Evolutionary conservation across 164 flowering plant genomes (phyloP).

Genomic region (Amborella trichopoda): DNA sequence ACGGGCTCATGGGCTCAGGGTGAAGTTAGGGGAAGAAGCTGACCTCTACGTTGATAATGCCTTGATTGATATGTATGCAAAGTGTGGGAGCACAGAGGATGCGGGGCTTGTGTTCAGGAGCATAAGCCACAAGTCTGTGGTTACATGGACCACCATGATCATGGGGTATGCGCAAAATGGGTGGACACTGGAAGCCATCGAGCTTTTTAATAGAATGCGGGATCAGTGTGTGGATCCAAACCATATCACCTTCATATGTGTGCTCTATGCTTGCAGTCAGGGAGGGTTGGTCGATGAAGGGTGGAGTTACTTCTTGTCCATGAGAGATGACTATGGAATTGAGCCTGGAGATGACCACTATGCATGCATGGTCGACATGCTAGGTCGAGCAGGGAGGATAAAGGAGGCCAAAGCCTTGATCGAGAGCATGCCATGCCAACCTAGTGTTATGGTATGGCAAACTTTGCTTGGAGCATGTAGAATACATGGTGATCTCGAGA

Average conservation of each 20-base stretch:
- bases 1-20: constrained; percentile 51
- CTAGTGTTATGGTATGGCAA: constrained; percentile 60
- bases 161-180: constrained; percentile 75
- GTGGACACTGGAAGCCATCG: constrained; percentile 32
- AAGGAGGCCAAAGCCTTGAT: constrained; percentile 60
- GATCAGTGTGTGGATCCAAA: constrained; percentile 36
- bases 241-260: constrained; percentile 56
- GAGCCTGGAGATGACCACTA: constrained; percentile 68
- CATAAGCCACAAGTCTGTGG: constrained; percentile 35
- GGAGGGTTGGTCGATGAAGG: constrained; percentile 53
- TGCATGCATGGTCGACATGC: constrained; percentile 64
- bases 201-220: constrained; percentile 47
- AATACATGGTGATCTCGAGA: constrained; percentile 48
- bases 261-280: constrained; percentile 69
- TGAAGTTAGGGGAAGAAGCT: constrained; percentile 43
- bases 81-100: constrained; percentile 59
- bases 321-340: constrained; percentile 37
- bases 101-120: constrained; percentile 34
- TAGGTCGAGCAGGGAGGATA: constrained; percentile 47
- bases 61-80: constrained; percentile 70
- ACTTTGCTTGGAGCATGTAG: constrained; percentile 59
- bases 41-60: constrained; percentile 73
- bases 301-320: constrained; percentile 42
- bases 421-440: constrained; percentile 39
- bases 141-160: constrained; percentile 78